Evolutionary conservation across 1,284 basidiomycete species (phyloP), one percentile per base, ranked within the genome.

Genomic region (Amanita bisporigera): DNA sequence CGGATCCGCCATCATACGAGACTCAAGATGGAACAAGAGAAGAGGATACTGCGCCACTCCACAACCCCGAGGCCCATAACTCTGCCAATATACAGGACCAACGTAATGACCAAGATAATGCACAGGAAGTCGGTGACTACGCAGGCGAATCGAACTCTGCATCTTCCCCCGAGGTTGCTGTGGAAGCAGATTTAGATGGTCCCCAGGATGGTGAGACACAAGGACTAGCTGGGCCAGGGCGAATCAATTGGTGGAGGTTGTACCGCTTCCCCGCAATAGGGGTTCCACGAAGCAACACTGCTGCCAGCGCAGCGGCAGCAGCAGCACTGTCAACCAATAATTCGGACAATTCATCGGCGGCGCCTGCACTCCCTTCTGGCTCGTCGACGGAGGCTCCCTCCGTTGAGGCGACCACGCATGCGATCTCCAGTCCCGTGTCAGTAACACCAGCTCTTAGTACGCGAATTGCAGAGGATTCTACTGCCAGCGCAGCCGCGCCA

Each of bases 161-260:
- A 31, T 14, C 24, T 7, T 36, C 31, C 38, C 31, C n/a, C 6
- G 63, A 45, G 26, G 38, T 21, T 57, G 38, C 38, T 12, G 19
- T 15, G 11, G 52, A 58, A 65, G 43, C 31, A 19, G 52, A 43
- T n/a, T 6, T 49, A 72, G 31, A 55, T 40, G 69, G 60, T 29
- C 60, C 67, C 40, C 68, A 68, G 4, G 66, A 65, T 54, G 63
- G 71, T 11, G 72, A 75, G 29, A 41, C 40, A 6, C 63, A 64
- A 33, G 19, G 19, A 15, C 50, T 33, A 4, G 24, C 33, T 43
- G 63, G 50, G 5, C 63, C 63, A 45, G 52, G 85, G 33, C 84
- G 90, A 17, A 88, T 93, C 67, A 93, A 93, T 75, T 90, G 91
- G 86, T 93, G 92, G 92, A 83, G 92, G 67, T 80, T 92, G 72